Base-by-base conservation (phyloP, 2,329 filamentous ascomycete species). In the Intubia oerlemansii region DNA sequence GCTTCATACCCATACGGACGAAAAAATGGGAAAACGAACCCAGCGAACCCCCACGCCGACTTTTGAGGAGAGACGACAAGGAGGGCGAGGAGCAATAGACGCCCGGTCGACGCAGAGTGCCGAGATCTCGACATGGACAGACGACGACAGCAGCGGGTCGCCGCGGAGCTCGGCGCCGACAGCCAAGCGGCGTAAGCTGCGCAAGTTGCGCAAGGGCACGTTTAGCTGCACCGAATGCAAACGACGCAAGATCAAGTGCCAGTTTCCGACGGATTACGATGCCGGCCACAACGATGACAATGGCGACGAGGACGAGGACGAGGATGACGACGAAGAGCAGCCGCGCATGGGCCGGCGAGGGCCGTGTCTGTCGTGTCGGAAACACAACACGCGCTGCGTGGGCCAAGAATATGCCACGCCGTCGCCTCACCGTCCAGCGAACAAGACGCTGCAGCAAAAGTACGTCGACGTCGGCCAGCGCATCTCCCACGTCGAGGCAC, bases 141-240 rank as follows among this genome's bases (percentile, higher is more conserved):
- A n/a, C n/a, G n/a, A n/a, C n/a, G n/a, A n/a, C n/a, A n/a, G n/a
- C n/a, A n/a, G n/a, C n/a, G n/a, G n/a, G n/a, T n/a, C n/a, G n/a
- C n/a, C n/a, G n/a, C n/a, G n/a, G n/a, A n/a, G n/a, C n/a, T n/a
- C n/a, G n/a, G n/a, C n/a, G n/a, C n/a, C n/a, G n/a, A n/a, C n/a
- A n/a, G n/a, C n/a, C n/a, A n/a, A n/a, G n/a, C n/a, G n/a, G n/a
- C 14, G 18, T 7, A 32, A 36, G 16, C 30, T 30, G 14, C 32
- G 32, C 20, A 34, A 28, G 24, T 29, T 62, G 14, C 54, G 59
- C 13, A 66, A 62, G 29, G 62, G 62, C n/a, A 66, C 62, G 0
- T 50, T 45, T 16, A 64, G 59, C 34, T 66, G 62, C 40, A 65
- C 57, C 57, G 59, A 65, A 35, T 66, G 62, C 30, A 37, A 35